Percentiles rank a stretch among this genome's conserved stretches.
Evolutionary conservation across 1,284 basidiomycete species (phyloP).

Genomic region (Malassezia pachydermatis): DNA sequence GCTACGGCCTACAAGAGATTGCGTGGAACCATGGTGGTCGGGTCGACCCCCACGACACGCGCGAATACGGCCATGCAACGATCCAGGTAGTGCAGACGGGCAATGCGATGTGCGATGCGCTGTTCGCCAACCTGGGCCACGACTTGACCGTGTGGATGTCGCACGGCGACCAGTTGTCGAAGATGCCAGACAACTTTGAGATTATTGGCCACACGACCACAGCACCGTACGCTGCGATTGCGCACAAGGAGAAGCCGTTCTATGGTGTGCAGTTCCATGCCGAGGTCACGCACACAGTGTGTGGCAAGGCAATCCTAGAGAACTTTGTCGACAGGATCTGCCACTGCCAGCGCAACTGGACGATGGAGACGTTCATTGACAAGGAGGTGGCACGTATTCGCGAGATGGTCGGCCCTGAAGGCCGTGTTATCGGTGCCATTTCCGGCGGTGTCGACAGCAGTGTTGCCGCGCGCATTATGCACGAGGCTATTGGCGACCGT

Average conservation of each 20-base stretch:
- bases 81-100: constrained; percentile 66
- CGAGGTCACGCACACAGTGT: constrained; percentile 88
- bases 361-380: constrained; percentile 97
- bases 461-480: constrained; percentile 98
- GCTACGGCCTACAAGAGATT: constrained; percentile 98
- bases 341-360: constrained; percentile 74
- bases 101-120: constrained; percentile 55
- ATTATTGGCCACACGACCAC: constrained; percentile 76
- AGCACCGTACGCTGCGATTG: constrained; percentile 86
- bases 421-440: constrained; percentile 93
- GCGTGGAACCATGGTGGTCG: constrained; percentile 78
- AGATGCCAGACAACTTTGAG: constrained; percentile 71
- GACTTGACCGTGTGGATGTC: constrained; percentile 96
- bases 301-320: constrained; percentile 81
- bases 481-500: constrained; percentile 89
- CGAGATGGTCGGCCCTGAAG: constrained; percentile 85
- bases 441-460: constrained; percentile 96
- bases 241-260: constrained; percentile 76
- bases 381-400: constrained; percentile 92
- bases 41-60: constrained; percentile 76
- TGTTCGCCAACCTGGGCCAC: constrained; percentile 74
- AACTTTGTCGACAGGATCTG: constrained; percentile 76
- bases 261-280: constrained; percentile 99
- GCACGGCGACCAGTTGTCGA: constrained; percentile 86
- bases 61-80: constrained; percentile 88